These are phyloP conservation scores for Annulohypoxylon nitens DNA, from an alignment of 495 filamentous ascomycete genomes.

Conservation along the genomic window DNA sequence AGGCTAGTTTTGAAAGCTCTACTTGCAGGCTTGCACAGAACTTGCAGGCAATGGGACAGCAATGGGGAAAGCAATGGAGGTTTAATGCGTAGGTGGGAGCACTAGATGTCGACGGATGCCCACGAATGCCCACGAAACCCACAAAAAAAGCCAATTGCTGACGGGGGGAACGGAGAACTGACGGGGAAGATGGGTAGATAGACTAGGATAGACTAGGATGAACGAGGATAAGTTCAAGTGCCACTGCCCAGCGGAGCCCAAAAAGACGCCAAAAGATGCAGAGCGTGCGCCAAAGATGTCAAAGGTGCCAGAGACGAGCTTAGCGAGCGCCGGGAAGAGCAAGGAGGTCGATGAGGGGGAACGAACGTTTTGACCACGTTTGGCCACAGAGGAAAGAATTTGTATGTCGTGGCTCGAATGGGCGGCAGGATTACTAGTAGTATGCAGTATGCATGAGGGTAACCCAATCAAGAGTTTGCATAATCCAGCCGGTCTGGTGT, in stretches of 20 bases:
- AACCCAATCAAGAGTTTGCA: conserved; percentile 63
- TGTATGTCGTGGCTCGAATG: conserved; percentile 73
- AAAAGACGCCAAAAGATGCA: conserved; percentile 1
- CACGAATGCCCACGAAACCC: conserved; percentile 8
- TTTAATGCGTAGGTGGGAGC: background rate
- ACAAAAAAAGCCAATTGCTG: conserved; percentile 50
- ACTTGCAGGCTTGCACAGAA: conserved; percentile 32
- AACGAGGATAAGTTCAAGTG: conserved; percentile 37
- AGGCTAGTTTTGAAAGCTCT: conserved; percentile 16
- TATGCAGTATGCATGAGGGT: conserved; percentile 63
- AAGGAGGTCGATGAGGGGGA: conserved; percentile 41
- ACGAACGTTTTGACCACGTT: conserved; percentile 49
- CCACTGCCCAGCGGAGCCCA: conserved; percentile 50
- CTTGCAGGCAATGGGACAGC: background rate
- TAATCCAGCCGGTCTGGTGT: conserved; percentile 55
- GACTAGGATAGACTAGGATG: conserved; percentile 30
- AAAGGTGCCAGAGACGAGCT: conserved; percentile 32
- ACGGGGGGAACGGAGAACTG: conserved; percentile 16
- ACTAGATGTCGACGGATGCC: background rate
- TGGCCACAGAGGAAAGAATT: conserved; percentile 48
- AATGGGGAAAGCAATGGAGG: conserved; percentile 7
- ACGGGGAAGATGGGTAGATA: conserved; percentile 7
- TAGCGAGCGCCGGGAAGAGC: conserved; percentile 47
- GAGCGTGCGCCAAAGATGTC: background rate
- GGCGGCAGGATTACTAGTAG: conserved; percentile 63